Evolutionary conservation across 2,329 filamentous ascomycete species (phyloP).

Genomic region (Davidsoniella virescens): DNA sequence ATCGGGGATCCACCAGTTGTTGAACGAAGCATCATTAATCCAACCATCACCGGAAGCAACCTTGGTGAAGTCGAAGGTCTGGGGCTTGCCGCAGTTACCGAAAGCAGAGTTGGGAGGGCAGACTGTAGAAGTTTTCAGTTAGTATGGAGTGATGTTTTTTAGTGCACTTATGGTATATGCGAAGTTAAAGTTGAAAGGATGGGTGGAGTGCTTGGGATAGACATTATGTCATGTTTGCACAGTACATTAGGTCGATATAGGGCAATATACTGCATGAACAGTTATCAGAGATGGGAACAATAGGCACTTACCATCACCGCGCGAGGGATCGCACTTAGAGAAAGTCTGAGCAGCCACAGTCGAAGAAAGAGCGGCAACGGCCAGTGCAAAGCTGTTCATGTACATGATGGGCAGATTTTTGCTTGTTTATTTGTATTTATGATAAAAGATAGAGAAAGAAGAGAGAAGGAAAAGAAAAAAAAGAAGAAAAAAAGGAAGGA

Average conservation of each 20-base stretch:
- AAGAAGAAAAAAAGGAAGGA: neutral
- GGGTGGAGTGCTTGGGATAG: neutral
- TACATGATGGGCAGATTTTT: slow-evolving; percentile 15
- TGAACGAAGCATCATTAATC: slow-evolving; percentile 14
- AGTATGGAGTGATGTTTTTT: no score
- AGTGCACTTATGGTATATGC: neutral
- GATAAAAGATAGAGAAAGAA: neutral
- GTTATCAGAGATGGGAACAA: neutral
- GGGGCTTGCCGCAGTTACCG: slow-evolving; percentile 26
- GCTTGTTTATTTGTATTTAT: neutral
- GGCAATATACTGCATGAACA: neutral
- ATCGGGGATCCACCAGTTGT: slow-evolving; percentile 19
- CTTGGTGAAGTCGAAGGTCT: slow-evolving; percentile 45
- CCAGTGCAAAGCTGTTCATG: slow-evolving; percentile 28
- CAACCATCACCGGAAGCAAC: slow-evolving; percentile 29
- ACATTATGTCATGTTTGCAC: neutral
- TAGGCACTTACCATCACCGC: slow-evolving; percentile 13
- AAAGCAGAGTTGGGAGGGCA: slow-evolving; percentile 53
- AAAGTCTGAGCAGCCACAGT: slow-evolving; percentile 39
- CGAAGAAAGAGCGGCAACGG: slow-evolving; percentile 25
- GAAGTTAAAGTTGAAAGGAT: no score
- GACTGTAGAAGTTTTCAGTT: slow-evolving; percentile 12
- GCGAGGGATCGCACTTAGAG: slow-evolving; percentile 35
- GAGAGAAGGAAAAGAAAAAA: neutral
- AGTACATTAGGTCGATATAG: neutral